Conservation (phyloP, 2,329 filamentous ascomycete species). For the Pseudopyricularia cyperi region DNA sequence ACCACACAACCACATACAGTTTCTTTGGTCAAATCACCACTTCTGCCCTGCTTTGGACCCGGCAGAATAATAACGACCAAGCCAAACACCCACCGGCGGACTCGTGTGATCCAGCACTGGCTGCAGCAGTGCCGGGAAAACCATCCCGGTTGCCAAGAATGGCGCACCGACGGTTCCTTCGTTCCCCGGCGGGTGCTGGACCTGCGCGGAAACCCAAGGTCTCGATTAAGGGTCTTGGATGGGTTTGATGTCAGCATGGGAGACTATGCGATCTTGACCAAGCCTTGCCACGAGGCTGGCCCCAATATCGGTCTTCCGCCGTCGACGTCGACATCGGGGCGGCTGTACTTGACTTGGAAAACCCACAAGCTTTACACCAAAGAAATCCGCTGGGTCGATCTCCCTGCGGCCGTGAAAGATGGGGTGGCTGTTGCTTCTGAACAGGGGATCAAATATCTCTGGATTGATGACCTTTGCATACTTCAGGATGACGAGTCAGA, state of each 20-base stretch:
- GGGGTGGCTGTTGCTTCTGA: slow-evolving; percentile 1
- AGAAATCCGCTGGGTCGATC: slow-evolving; percentile 1
- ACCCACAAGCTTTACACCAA: neutral
- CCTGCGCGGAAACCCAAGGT: slow-evolving; percentile 2
- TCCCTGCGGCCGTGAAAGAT: slow-evolving; percentile 2
- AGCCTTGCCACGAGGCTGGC: neutral
- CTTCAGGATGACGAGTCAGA: slow-evolving; percentile 9
- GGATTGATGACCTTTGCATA: slow-evolving; percentile 5
- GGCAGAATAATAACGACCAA: neutral
- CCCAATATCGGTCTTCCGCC: neutral
- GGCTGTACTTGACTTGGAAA: neutral
- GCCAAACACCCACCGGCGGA: neutral
- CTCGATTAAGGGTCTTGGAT: neutral
- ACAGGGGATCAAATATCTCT: slow-evolving; percentile 2
- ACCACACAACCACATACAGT: neutral
- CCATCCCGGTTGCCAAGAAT: neutral
- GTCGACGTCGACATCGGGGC: neutral
- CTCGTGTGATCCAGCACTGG: slow-evolving; percentile 1
- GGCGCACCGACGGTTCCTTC: neutral
- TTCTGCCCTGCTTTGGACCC: neutral
- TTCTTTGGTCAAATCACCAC: neutral
- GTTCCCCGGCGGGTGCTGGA: slow-evolving; percentile 1
- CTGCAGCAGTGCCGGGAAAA: neutral
- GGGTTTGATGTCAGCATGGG: neutral
- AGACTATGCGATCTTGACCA: neutral